phyloP scores from a whole-genome alignment of 306 rosid genomes.

The Lathyrus oleraceus region DNA sequence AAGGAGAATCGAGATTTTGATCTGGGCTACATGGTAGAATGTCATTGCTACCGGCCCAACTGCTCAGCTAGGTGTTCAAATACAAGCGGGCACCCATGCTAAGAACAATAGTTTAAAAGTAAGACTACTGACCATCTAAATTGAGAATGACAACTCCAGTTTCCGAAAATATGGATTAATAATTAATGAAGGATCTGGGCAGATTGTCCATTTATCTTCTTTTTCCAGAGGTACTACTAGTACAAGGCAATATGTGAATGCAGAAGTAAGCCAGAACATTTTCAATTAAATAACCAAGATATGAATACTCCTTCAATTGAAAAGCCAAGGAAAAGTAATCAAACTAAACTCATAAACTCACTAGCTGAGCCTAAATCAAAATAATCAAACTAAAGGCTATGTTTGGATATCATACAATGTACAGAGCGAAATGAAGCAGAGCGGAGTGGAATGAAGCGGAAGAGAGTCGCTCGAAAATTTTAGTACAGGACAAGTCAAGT shows the following conservation, averaged over 20 bases:
- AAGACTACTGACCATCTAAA: conserved; percentile 7
- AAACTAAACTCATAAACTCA: not conserved
- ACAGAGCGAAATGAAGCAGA: too few species aligned
- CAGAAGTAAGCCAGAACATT: not conserved
- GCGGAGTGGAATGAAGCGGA: too few species aligned
- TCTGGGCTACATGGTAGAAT: conserved; percentile 33
- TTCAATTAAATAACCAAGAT: not conserved
- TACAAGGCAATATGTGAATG: not conserved
- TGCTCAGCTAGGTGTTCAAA: conserved; percentile 35
- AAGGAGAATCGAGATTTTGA: conserved; percentile 30
- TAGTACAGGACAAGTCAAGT: too few species aligned
- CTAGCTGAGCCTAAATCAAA: not conserved
- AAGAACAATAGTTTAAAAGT: conserved; percentile 40
- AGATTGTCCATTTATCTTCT: not conserved
- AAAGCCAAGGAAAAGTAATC: not conserved
- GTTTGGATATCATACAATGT: too few species aligned
- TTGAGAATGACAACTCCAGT: conserved; percentile 21
- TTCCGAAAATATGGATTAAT: conserved; percentile 12
- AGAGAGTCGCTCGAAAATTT: too few species aligned
- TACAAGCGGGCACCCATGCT: conserved; percentile 33
- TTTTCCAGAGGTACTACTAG: not conserved
- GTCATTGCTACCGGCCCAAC: conserved; percentile 40
- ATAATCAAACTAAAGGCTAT: too few species aligned
- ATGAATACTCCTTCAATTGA: not conserved
- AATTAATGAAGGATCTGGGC: not conserved